phyloP scores from a whole-genome alignment of 2,329 filamentous ascomycete genomes.

The Cercospora janseana region DNA sequence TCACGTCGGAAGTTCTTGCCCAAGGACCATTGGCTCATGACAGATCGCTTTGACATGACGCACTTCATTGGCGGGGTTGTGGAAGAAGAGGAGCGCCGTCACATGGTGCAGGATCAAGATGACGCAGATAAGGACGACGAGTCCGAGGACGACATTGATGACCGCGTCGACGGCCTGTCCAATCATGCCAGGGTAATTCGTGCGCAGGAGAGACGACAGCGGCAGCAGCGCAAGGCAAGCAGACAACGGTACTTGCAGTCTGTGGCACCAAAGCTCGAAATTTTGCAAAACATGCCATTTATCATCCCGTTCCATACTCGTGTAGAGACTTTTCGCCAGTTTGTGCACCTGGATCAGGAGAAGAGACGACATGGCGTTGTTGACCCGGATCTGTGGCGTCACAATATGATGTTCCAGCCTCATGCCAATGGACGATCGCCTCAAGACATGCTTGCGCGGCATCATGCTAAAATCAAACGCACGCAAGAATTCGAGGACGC shows the following conservation, averaged over 20 bases:
- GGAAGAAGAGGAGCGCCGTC: conserved; percentile 75
- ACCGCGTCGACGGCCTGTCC: conserved; percentile 35
- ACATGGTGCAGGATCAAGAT: conserved; percentile 64
- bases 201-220: conserved; percentile 57
- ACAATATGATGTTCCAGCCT: conserved; percentile 41
- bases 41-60: conserved; percentile 75
- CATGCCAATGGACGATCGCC: conserved; percentile 31
- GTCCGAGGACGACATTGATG: conserved; percentile 43
- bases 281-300: conserved; percentile 94
- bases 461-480: conserved; percentile 77
- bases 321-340: conserved; percentile 89
- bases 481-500: conserved; percentile 83
- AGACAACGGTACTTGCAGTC: conserved; percentile 71
- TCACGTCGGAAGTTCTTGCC: conserved; percentile 83
- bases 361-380: conserved; percentile 66
- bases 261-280: conserved; percentile 81
- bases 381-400: conserved; percentile 73
- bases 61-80: conserved; percentile 85
- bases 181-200: conserved; percentile 25
- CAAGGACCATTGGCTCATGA: conserved; percentile 91
- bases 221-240: conserved; percentile 64
- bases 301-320: conserved; percentile 89
- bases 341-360: conserved; percentile 77
- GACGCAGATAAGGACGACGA: conserved; percentile 57
- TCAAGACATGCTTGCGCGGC: conserved; percentile 50